Conservation (phyloP, 1,139 yeast species). For the Protomyces pachydermus region DNA sequence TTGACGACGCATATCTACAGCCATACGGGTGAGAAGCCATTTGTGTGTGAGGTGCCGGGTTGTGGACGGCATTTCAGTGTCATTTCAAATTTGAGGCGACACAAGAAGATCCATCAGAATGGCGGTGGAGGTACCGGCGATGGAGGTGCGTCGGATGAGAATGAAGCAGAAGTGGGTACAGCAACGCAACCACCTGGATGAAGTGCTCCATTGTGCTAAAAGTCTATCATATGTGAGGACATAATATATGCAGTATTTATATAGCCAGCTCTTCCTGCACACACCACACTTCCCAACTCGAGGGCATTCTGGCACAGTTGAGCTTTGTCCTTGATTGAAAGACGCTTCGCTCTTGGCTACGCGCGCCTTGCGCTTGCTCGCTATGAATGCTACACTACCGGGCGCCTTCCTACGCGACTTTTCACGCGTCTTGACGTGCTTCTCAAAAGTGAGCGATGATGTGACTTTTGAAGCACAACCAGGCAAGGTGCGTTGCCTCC, state of each 20-base stretch:
- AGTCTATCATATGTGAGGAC: no score
- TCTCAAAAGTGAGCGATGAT: slow-evolving; percentile 28
- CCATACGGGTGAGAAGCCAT: slow-evolving; percentile 83
- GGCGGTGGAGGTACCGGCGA: background rate
- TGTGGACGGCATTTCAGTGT: slow-evolving; percentile 73
- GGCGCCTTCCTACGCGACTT: slow-evolving; percentile 24
- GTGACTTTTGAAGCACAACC: slow-evolving; percentile 29
- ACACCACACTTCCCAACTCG: no score
- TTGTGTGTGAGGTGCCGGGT: slow-evolving; percentile 57
- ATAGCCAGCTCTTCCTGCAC: no score
- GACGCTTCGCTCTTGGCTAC: no score
- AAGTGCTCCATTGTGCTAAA: no score
- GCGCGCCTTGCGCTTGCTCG: no score
- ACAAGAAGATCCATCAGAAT: slow-evolving; percentile 39
- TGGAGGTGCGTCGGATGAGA: background rate
- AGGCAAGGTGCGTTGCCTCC: slow-evolving; percentile 20
- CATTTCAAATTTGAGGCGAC: slow-evolving; percentile 74
- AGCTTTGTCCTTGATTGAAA: no score
- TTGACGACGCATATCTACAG: slow-evolving; percentile 73
- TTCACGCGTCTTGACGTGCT: slow-evolving; percentile 26
- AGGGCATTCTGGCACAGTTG: no score
- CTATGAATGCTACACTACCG: slow-evolving; percentile 20
- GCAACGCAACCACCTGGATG: background rate
- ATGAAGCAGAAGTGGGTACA: background rate
- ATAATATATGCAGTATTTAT: no score